Percentiles rank a stretch among this genome's conserved stretches.
These are phyloP conservation scores for Entelexis sorbosivorans DNA, from an alignment of 1,139 yeast species.

Conservation along the genomic window DNA sequence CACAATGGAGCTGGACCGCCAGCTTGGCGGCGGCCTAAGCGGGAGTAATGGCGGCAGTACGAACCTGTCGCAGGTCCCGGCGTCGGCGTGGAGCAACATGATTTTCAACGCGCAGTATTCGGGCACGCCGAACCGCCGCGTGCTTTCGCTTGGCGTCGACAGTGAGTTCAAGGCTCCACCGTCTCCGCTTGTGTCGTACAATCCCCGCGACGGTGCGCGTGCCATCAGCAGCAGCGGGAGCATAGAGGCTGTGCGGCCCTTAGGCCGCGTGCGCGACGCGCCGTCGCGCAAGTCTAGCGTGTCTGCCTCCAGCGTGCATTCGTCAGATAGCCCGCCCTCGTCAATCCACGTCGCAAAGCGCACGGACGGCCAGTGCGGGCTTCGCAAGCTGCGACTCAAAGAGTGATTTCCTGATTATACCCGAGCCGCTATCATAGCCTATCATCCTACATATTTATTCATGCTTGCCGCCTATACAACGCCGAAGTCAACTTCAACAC, in stretches of 20 bases:
- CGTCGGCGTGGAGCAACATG: constrained; percentile 15
- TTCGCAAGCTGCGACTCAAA: constrained; percentile 1
- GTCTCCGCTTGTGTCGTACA: background rate
- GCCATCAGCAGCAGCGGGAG: background rate
- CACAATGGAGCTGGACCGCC: background rate
- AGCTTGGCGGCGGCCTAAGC: background rate
- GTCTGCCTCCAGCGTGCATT: background rate
- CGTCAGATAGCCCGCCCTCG: background rate
- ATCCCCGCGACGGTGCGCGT: background rate
- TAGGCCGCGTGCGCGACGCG: background rate
- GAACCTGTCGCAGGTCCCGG: background rate
- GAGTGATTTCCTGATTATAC: background rate
- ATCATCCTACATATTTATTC: background rate
- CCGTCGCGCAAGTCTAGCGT: background rate
- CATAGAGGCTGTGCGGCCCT: background rate
- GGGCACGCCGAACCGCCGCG: constrained; percentile 20
- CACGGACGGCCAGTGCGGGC: constrained; percentile 1
- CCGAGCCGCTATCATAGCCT: background rate
- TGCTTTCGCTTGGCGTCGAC: constrained; percentile 22
- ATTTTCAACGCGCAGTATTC: constrained; percentile 16
- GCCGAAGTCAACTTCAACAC: too few species aligned
- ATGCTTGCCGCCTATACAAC: too few species aligned
- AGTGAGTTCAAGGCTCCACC: constrained; percentile 9
- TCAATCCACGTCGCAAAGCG: constrained; percentile 1
- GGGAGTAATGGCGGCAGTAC: background rate